phyloP scores from a whole-genome alignment of 2,329 filamentous ascomycete species.

The Sporothrix euskadiensis region DNA sequence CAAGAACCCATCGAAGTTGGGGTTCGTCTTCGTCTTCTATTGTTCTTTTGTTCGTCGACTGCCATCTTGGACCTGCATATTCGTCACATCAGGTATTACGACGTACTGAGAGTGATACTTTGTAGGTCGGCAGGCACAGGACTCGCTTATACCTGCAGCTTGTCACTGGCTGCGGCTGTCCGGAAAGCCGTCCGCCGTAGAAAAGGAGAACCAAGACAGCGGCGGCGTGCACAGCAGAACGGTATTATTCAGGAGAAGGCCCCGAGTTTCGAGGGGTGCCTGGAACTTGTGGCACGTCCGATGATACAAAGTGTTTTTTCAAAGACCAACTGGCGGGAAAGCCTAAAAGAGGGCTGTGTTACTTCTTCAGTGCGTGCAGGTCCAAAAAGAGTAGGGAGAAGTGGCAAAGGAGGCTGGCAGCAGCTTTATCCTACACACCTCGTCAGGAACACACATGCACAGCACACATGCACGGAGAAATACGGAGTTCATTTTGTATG shows the following conservation, averaged over 20 bases:
- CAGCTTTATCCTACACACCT: not conserved
- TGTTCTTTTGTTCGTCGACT: not conserved
- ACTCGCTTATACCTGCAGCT: slow-evolving; percentile 1
- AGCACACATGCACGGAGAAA: not conserved
- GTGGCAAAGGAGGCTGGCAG: not conserved
- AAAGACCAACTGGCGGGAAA: not conserved
- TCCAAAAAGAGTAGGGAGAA: not conserved
- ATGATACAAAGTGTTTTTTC: not conserved
- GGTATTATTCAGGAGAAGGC: not conserved
- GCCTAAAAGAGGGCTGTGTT: not conserved
- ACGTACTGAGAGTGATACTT: too few species aligned
- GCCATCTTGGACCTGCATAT: not conserved
- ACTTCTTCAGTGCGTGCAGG: not conserved
- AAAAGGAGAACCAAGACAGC: not conserved
- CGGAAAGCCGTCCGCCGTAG: not conserved
- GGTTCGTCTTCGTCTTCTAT: not conserved
- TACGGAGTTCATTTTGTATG: not conserved
- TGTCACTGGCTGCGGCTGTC: not conserved
- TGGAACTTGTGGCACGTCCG: not conserved
- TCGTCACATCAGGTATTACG: not conserved
- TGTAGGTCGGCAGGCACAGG: not conserved
- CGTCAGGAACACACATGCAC: not conserved
- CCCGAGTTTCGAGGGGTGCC: not conserved
- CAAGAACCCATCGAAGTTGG: not conserved
- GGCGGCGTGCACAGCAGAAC: not conserved